A percentile compares a stretch with the other conserved stretches of the same genome.
These are phyloP conservation scores for Lecanicillium sp. DNA, from an alignment of 2,329 filamentous ascomycete species.

Conservation along the genomic window DNA sequence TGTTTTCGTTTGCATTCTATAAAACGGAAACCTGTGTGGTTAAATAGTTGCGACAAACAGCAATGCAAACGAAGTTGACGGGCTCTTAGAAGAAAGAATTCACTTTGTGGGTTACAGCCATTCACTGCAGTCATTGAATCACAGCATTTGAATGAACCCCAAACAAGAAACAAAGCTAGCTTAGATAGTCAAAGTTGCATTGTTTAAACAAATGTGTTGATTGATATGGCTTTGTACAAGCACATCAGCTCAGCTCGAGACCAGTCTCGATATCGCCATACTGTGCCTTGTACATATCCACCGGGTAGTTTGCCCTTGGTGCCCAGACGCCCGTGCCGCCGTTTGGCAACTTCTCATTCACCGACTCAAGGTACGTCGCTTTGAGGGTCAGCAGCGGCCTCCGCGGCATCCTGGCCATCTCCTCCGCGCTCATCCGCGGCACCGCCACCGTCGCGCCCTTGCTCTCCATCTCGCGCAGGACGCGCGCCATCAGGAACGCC, in stretches of 20 bases:
- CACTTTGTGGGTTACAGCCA: too few relatives aligned
- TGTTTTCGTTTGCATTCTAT: too few relatives aligned
- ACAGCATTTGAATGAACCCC: too few relatives aligned
- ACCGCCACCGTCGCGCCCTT: constrained; percentile 36
- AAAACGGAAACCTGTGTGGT: too few relatives aligned
- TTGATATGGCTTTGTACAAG: too few relatives aligned
- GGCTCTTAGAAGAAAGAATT: too few relatives aligned
- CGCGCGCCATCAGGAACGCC: constrained; percentile 40
- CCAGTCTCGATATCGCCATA: constrained; percentile 3
- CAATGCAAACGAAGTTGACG: too few relatives aligned
- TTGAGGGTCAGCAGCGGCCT: constrained; percentile 37
- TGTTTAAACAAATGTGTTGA: too few relatives aligned
- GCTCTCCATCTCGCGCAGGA: constrained; percentile 44
- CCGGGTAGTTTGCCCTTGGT: constrained; percentile 26
- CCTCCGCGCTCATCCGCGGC: constrained; percentile 32
- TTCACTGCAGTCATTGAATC: too few relatives aligned
- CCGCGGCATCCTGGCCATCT: constrained; percentile 30
- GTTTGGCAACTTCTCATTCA: constrained; percentile 37
- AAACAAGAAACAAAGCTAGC: too few relatives aligned
- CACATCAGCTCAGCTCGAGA: background rate
- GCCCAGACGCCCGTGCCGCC: constrained; percentile 33
- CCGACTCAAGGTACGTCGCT: constrained; percentile 45
- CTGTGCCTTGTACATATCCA: constrained; percentile 16
- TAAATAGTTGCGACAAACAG: too few relatives aligned
- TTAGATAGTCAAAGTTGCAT: too few relatives aligned